These are phyloP conservation scores for Microsporum canis DNA, from an alignment of 2,329 filamentous ascomycete species.

Conservation along the genomic window DNA sequence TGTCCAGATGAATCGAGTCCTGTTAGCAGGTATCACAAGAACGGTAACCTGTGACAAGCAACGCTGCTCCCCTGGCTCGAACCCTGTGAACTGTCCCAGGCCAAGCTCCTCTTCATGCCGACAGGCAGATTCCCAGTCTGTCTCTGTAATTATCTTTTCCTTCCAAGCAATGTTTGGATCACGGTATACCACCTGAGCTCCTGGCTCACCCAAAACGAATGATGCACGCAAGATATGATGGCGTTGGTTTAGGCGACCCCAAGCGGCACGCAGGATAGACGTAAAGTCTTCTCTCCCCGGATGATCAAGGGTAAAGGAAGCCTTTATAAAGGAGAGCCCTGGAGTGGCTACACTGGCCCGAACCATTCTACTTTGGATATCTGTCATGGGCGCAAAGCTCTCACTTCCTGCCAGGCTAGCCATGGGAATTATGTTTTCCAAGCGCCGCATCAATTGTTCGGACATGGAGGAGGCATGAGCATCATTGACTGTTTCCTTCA, in stretches of 20 bases:
- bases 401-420: neutral
- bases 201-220: neutral
- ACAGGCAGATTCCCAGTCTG: neutral
- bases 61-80: neutral
- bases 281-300: neutral
- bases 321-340: neutral
- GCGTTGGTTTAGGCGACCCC: neutral
- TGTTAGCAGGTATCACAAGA: neutral
- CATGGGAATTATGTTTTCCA: neutral
- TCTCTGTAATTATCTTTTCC: neutral
- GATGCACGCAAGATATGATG: neutral
- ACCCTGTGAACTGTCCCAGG: neutral
- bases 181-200: neutral
- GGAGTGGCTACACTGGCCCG: neutral
- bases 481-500: neutral
- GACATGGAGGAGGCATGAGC: neutral
- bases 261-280: neutral
- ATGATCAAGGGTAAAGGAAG: conserved; percentile 3
- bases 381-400: neutral
- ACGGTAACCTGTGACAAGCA: neutral
- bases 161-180: neutral
- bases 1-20: neutral
- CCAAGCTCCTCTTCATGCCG: neutral
- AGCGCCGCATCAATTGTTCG: neutral
- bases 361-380: conserved; percentile 1